Conservation (phyloP, 495 filamentous ascomycete species). For the Amorphotheca resinae region DNA sequence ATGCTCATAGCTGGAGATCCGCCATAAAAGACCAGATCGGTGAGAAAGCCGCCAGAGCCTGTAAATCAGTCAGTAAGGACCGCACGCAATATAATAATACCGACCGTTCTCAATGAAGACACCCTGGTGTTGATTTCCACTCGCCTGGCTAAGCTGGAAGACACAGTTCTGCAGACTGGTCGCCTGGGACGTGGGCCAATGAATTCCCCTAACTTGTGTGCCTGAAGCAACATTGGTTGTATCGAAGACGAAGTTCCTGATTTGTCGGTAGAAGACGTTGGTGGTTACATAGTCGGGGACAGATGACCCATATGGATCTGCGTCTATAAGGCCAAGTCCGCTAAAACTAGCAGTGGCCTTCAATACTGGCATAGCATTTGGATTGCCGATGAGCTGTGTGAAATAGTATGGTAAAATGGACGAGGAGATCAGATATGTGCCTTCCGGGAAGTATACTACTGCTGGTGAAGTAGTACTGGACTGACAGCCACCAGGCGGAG, state of each 20-base stretch:
- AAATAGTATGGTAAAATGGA: conserved; percentile 50
- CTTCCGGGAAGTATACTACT: conserved; percentile 23
- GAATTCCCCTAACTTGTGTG: conserved; percentile 35
- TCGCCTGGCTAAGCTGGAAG: conserved; percentile 52
- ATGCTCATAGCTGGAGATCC: conserved; percentile 51
- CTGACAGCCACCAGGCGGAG: conserved; percentile 25
- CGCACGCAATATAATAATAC: conserved; percentile 18
- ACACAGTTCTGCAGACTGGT: conserved; percentile 67
- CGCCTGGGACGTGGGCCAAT: conserved; percentile 70
- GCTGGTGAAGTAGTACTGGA: conserved; percentile 30
- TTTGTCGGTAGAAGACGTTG: conserved; percentile 67
- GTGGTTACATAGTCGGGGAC: conserved; percentile 42
- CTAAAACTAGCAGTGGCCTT: conserved; percentile 51
- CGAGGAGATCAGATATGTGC: conserved; percentile 46
- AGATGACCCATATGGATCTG: conserved; percentile 49
- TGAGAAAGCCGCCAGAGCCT: conserved; percentile 63
- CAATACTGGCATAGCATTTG: conserved; percentile 48
- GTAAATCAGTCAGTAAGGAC: conserved; percentile 1
- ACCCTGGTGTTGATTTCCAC: conserved; percentile 46
- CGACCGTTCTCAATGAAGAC: conserved; percentile 62
- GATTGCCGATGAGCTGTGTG: conserved; percentile 57
- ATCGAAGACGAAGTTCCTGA: conserved; percentile 69
- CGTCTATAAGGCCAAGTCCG: conserved; percentile 56
- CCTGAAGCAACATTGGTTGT: conserved; percentile 43
- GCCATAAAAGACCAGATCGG: conserved; percentile 53